Percentiles rank a stretch among this genome's conserved stretches.
Evolutionary conservation across 352 stramenopile genomes (phyloP).

Genomic region (Phytophthora pinifolia): DNA sequence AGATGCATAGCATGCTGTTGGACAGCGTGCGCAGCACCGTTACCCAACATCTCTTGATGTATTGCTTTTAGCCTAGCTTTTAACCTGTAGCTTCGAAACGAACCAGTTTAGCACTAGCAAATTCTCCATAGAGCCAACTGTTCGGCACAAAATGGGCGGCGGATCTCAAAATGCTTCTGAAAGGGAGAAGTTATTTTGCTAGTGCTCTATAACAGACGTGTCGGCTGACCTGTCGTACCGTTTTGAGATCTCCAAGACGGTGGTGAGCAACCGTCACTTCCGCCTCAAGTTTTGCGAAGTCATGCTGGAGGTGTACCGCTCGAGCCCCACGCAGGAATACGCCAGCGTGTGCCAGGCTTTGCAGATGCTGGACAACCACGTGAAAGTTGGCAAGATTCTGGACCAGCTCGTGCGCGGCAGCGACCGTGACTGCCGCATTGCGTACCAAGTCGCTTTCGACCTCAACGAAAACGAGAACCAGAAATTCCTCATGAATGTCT

Average conservation of each 20-base stretch:
- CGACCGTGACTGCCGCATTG: slow-evolving; percentile 85
- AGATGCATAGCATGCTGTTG: too few relatives aligned
- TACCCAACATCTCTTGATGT: too few relatives aligned
- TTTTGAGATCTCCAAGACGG: slow-evolving; percentile 92
- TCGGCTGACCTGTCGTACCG: slow-evolving; percentile 88
- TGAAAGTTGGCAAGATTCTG: slow-evolving; percentile 88
- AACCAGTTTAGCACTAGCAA: too few relatives aligned
- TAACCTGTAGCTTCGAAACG: too few relatives aligned
- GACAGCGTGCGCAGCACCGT: too few relatives aligned
- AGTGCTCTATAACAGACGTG: too few relatives aligned
- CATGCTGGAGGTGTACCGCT: slow-evolving; percentile 87
- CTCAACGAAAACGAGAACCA: slow-evolving; percentile 98
- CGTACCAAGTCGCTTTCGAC: slow-evolving; percentile 98
- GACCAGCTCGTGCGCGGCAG: slow-evolving; percentile 77
- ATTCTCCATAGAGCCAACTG: too few relatives aligned
- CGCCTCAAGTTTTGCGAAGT: slow-evolving; percentile 93
- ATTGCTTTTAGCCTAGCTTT: too few relatives aligned
- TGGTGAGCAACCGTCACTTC: slow-evolving; percentile 94
- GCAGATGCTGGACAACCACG: slow-evolving; percentile 85
- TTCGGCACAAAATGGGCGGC: too few relatives aligned
- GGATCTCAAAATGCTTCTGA: too few relatives aligned
- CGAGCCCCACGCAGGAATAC: slow-evolving; percentile 66
- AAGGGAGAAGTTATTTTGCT: too few relatives aligned
- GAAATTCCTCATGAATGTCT: slow-evolving; percentile 95
- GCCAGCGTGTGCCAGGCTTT: slow-evolving; percentile 85